Conservation (phyloP, 257 asterid genomes). For the Plantago major region DNA sequence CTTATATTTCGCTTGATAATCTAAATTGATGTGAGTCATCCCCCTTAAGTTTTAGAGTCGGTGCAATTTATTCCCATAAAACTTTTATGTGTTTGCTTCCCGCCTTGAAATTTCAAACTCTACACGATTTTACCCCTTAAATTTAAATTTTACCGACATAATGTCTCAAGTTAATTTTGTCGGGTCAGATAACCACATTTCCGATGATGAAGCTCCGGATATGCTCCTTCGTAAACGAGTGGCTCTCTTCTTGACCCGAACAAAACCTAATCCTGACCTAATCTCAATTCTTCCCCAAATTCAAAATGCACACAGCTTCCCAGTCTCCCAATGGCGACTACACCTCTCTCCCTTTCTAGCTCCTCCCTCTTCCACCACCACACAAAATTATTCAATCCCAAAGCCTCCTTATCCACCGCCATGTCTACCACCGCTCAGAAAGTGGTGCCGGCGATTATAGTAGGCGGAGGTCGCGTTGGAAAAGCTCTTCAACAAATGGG, state of each 20-base stretch:
- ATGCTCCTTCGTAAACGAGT: constrained; percentile 44
- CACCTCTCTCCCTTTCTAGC: constrained; percentile 42
- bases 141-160: no score
- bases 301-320: constrained; percentile 27
- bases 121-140: no score
- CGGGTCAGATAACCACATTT: no score
- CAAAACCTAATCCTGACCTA: background rate
- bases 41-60: no score
- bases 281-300: constrained; percentile 17
- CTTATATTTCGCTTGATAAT: no score
- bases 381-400: constrained; percentile 30
- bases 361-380: constrained; percentile 34
- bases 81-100: no score
- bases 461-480: constrained; percentile 97
- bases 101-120: no score
- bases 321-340: constrained; percentile 25
- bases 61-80: no score
- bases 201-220: constrained; percentile 23
- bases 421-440: constrained; percentile 49
- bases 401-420: constrained; percentile 44
- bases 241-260: constrained; percentile 54
- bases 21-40: no score
- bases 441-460: constrained; percentile 78
- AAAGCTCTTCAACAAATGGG: constrained; percentile 91
- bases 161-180: no score